A percentile compares a stretch with the other conserved stretches of the same genome.
Evolutionary conservation across 352 stramenopile genomes (phyloP).

Genomic region (Pythium periplocum): DNA sequence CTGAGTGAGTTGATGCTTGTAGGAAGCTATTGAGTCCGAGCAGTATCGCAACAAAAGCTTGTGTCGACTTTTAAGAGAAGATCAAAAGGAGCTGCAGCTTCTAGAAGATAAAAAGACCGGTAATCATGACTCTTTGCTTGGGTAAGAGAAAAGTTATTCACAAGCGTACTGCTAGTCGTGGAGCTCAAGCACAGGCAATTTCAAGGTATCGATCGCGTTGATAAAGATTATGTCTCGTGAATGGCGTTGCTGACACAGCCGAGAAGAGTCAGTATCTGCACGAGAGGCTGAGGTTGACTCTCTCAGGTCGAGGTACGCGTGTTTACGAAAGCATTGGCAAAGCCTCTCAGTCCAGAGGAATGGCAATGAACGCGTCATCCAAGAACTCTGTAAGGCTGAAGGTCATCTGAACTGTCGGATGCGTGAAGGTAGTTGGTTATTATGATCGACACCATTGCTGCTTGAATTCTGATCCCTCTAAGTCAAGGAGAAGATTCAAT

Average conservation of each 20-base stretch:
- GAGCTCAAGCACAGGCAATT: slow-evolving; percentile 38
- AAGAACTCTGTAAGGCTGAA: too few species aligned
- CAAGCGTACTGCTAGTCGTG: slow-evolving; percentile 19
- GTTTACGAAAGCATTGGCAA: slow-evolving; percentile 1
- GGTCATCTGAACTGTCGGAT: neutral
- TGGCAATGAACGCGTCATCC: too few species aligned
- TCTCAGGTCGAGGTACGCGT: neutral
- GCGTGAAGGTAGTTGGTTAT: slow-evolving; percentile 1
- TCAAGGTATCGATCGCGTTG: slow-evolving; percentile 17
- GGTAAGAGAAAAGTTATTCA: too few species aligned
- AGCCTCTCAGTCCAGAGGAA: neutral
- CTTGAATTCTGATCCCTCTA: neutral
- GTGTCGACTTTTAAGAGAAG: slow-evolving; percentile 21
- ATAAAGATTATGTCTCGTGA: slow-evolving; percentile 2
- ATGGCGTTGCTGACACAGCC: neutral
- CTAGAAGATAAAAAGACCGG: slow-evolving; percentile 44
- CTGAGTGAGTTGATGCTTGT: neutral
- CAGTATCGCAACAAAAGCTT: slow-evolving; percentile 31
- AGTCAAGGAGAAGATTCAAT: slow-evolving; percentile 1
- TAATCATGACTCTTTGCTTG: slow-evolving; percentile 8
- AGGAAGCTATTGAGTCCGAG: slow-evolving; percentile 44
- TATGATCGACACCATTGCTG: neutral
- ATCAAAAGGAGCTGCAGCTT: slow-evolving; percentile 21
- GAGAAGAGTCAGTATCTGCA: neutral
- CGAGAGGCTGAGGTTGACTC: neutral